Evolutionary conservation across 345 rosid genomes (phyloP).

Genomic region (Gossypium ekmanianum): DNA sequence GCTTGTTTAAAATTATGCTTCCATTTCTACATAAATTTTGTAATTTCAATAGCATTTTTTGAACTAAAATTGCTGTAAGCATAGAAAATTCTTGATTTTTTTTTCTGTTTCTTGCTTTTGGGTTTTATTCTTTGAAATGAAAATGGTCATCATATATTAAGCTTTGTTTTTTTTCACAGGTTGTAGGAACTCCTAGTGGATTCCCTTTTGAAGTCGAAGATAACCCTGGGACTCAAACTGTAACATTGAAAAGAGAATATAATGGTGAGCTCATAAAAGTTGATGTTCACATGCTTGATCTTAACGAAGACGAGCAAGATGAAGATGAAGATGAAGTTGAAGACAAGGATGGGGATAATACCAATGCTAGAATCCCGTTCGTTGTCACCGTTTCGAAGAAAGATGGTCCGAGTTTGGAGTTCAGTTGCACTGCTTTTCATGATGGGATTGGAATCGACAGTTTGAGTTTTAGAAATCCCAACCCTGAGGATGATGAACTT

Average conservation of each 20-base stretch:
- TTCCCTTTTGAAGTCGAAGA: constrained; percentile 84
- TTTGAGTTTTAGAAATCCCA: constrained; percentile 52
- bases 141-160: no score
- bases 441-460: constrained; percentile 62
- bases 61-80: no score
- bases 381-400: constrained; percentile 60
- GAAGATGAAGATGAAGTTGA: constrained; percentile 27
- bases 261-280: constrained; percentile 64
- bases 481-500: constrained; percentile 52
- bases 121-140: not conserved
- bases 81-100: no score
- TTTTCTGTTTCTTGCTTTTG: not conserved
- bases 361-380: constrained; percentile 56
- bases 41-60: no score
- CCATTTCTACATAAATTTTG: no score
- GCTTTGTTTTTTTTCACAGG: constrained; percentile 24
- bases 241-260: constrained; percentile 59
- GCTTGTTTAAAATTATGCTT: no score
- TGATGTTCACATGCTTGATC: constrained; percentile 88
- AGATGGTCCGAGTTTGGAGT: constrained; percentile 55
- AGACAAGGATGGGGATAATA: constrained; percentile 35
- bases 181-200: constrained; percentile 53
- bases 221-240: constrained; percentile 52
- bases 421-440: constrained; percentile 56
- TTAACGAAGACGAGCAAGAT: constrained; percentile 37